Conservation (phyloP, 495 filamentous ascomycete genomes). For the Xylaria bambusicola region DNA sequence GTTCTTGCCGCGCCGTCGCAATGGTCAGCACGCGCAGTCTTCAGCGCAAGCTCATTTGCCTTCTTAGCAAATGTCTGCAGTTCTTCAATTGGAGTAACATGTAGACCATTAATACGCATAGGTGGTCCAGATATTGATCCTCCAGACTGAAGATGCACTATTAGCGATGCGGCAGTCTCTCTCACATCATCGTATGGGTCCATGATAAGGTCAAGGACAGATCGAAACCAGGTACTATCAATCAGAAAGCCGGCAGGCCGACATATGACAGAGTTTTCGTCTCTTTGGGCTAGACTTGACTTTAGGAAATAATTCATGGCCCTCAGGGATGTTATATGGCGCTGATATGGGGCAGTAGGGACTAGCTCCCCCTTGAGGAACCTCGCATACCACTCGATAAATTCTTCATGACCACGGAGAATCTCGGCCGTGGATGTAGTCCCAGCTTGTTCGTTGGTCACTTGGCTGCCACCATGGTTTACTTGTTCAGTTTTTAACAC, state of each 20-base stretch:
- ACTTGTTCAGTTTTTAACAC: slow-evolving; percentile 18
- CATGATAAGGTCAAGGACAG: slow-evolving; percentile 74
- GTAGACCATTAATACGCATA: slow-evolving; percentile 14
- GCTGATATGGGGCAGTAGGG: slow-evolving; percentile 79
- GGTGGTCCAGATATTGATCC: slow-evolving; percentile 23
- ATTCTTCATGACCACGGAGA: slow-evolving; percentile 53
- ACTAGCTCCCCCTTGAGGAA: slow-evolving; percentile 73
- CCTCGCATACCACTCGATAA: slow-evolving; percentile 66
- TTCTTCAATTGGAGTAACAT: slow-evolving; percentile 25
- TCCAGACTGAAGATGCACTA: slow-evolving; percentile 48
- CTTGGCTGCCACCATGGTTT: slow-evolving; percentile 13
- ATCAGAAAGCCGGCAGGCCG: slow-evolving; percentile 25
- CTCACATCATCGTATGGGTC: slow-evolving; percentile 95
- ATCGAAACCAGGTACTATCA: slow-evolving; percentile 58
- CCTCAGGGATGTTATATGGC: slow-evolving; percentile 78
- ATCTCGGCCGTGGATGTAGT: slow-evolving; percentile 6
- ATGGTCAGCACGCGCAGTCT: slow-evolving; percentile 79
- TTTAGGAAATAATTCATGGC: slow-evolving; percentile 62
- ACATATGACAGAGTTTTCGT: slow-evolving; percentile 10
- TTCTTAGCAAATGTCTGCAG: slow-evolving; percentile 43
- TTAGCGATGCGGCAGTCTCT: slow-evolving; percentile 58
- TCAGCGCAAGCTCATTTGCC: slow-evolving; percentile 58
- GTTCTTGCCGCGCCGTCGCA: slow-evolving; percentile 79
- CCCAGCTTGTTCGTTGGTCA: neutral
- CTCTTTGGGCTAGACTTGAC: slow-evolving; percentile 23